Percentiles rank a stretch among this genome's conserved stretches.
Evolutionary conservation across 1,284 basidiomycete species (phyloP).

Genomic region (Trichosporon sp.): DNA sequence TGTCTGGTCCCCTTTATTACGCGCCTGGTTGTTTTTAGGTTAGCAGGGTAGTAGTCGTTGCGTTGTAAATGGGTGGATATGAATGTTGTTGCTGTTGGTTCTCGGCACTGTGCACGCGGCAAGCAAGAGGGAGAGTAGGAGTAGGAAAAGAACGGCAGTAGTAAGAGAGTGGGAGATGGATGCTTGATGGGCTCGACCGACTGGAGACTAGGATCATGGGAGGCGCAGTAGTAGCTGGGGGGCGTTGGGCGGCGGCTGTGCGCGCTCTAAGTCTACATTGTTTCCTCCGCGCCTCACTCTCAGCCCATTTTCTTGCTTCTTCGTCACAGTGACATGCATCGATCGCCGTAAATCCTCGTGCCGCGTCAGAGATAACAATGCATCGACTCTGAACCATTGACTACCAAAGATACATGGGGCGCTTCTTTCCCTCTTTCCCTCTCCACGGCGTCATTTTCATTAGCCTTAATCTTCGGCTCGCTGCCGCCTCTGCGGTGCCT

Average conservation of each 20-base stretch:
- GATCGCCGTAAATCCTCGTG: neutral
- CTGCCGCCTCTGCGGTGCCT: neutral
- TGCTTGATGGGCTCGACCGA: neutral
- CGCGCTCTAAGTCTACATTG: slow-evolving; percentile 4
- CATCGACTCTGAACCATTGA: neutral
- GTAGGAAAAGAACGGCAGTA: neutral
- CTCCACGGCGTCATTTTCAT: neutral
- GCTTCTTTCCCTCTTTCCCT: neutral
- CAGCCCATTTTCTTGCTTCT: neutral
- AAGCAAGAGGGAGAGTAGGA: neutral
- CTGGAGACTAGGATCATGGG: neutral
- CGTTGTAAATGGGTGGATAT: neutral
- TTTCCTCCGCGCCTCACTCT: slow-evolving; percentile 1
- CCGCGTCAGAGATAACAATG: neutral
- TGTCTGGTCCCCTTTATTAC: slow-evolving; percentile 16
- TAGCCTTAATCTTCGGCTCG: neutral
- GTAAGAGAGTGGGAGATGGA: neutral
- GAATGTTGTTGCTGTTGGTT: neutral
- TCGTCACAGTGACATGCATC: neutral
- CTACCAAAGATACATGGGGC: neutral
- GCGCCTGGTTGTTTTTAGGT: slow-evolving; percentile 6
- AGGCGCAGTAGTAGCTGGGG: neutral
- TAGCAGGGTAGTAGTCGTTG: neutral
- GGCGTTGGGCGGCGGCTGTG: slow-evolving; percentile 3
- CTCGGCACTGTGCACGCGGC: neutral